Evolutionary conservation across 78 protist species (phyloP), one percentile per base, ranked within the genome.

Genomic region (Dictyostelium citrinum): DNA sequence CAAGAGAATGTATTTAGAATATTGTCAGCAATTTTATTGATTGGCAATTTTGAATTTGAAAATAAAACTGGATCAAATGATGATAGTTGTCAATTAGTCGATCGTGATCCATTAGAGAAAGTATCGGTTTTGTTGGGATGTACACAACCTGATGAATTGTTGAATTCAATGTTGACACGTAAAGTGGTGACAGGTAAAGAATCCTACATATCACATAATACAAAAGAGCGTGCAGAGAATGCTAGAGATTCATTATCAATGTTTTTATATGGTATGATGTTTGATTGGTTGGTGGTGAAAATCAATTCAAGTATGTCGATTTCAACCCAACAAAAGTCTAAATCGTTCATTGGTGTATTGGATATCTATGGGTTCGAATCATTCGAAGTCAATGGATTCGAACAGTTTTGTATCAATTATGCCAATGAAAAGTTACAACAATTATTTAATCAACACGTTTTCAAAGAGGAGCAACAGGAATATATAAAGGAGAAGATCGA

Each of bases 321-420:
- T 49, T 41, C 60, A 8, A 83, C 83, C 22, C 71, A 39, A 20
- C 24, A 16, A 29, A 64, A 64, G 16, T 61, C 35, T 0, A 91
- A 91, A 35, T 10, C 70, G 35, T 95, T 55, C 77, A 95, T 98
- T 68, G 99, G 99, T 39, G 67, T 98, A 12, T 95, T 99, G 43
- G 99, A 99, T 77, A 99, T 99, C 61, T 99, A 98, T 75, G 99
- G 99, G 27, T 99, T 99, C 46, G 99, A 99, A 96, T 76, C 91
- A 33, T 96, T 96, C 37, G 96, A 94, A 81, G 68, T 75, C 76
- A 97, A 97, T 91, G 93, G 97, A 17, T 98, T 98, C 74, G 98
- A 98, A 78, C 99, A 98, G 68, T 95, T 98, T 43, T 97, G 98
- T 71, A 98, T 98, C 96, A 97, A 97, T 84, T 96, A 74, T 83